Conservation (phyloP, 202 grass and related monocot genomes). For the Hordeum pubiflorum region DNA sequence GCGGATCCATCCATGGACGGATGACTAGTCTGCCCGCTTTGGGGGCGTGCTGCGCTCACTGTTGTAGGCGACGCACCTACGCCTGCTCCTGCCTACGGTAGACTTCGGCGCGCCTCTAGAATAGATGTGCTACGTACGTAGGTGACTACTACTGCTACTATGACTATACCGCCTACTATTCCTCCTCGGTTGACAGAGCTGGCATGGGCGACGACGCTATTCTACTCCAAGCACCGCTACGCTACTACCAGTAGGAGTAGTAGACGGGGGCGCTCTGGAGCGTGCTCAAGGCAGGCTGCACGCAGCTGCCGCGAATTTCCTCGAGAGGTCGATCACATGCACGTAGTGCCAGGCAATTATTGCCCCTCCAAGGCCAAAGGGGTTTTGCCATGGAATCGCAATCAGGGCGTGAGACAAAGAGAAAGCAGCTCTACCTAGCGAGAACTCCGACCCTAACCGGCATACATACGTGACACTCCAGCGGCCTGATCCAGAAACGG, state of each 20-base stretch:
- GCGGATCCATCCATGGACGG: not conserved
- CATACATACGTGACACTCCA: not conserved
- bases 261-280: not conserved
- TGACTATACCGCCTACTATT: not conserved
- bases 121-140: not conserved
- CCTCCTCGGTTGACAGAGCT: not conserved
- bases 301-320: not conserved
- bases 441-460: not conserved
- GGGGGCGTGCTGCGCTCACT: not conserved
- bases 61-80: not conserved
- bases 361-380: not conserved
- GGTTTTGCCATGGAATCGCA: not conserved
- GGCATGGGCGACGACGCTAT: not conserved
- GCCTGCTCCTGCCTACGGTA: not conserved
- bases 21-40: not conserved
- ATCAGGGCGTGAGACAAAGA: not conserved
- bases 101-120: not conserved
- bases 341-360: not conserved
- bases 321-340: not conserved
- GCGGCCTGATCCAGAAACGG: not conserved
- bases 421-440: not conserved
- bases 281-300: not conserved
- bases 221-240: not conserved
- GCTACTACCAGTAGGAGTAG: too few species aligned
- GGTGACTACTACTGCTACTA: not conserved